A percentile compares a stretch with the other conserved stretches of the same genome.
phyloP scores from a whole-genome alignment of 371 early-diverging fungal genomes.

The Mortierella sp. region DNA sequence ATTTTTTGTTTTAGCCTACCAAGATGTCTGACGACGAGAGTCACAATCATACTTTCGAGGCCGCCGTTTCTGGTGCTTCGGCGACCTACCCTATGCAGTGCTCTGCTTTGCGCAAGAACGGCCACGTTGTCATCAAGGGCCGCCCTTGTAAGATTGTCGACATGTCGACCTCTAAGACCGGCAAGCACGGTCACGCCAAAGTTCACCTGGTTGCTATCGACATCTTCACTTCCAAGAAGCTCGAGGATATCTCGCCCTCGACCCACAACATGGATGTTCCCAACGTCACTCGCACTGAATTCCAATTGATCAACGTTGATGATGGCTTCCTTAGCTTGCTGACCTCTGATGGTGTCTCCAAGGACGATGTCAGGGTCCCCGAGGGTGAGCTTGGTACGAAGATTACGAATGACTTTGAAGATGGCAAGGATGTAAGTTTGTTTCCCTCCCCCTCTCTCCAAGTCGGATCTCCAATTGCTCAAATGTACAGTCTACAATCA shows the following conservation, averaged over 20 bases:
- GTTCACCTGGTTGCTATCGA: conserved; percentile 92
- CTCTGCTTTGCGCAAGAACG: conserved; percentile 97
- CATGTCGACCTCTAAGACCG: conserved; percentile 91
- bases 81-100: conserved; percentile 95
- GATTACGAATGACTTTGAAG: conserved; percentile 74
- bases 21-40: conserved; percentile 53
- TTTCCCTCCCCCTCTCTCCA: background rate
- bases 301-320: conserved; percentile 83
- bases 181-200: conserved; percentile 99
- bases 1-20: conserved; percentile 1
- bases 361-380: conserved; percentile 94
- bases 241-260: conserved; percentile 94
- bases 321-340: conserved; percentile 92
- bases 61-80: conserved; percentile 84
- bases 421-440: conserved; percentile 59
- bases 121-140: conserved; percentile 94
- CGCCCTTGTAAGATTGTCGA: conserved; percentile 98
- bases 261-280: conserved; percentile 99
- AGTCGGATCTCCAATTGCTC: conserved; percentile 6
- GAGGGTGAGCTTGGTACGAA: conserved; percentile 82
- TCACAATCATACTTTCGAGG: conserved; percentile 72
- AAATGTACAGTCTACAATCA: background rate
- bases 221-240: conserved; percentile 93
- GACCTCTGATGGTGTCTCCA: conserved; percentile 76
- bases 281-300: conserved; percentile 86